Base-by-base conservation (phyloP, 441 rosid species). In the Cnidoscolus chayamansa region DNA sequence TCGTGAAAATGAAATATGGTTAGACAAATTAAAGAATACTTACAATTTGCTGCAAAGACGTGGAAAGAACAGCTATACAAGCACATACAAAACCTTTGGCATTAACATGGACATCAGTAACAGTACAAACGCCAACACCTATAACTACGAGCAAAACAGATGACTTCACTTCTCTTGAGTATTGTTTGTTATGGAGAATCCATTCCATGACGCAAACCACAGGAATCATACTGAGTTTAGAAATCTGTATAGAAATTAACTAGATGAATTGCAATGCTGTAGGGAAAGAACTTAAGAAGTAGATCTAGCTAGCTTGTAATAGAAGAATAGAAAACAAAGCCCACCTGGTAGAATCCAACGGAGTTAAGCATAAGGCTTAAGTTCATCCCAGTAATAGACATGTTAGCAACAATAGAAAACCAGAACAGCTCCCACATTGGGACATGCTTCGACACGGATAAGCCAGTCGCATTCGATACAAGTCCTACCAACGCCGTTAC, bases 341-440 rank as follows among this genome's bases (percentile, higher is more conserved):
- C 43, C 67, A 89, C 99, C 80, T 94, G 99, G 65, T 94, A 94
- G 80, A 94, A 92, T 2, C 96, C 99, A 57, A 94, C 98, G 17
- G 98, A 94, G 83, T 94, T 94, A 71, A 92, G 84, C 99, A 94
- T 90, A 74, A 94, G 97, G 66, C 99, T 94, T 35, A 94, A 77
- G 84, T 94, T 94, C 99, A 94, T 94, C 74, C 91, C 96, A 0
- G 93, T 82, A 67, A 94, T 94, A n/a, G 99, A 94, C 58, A 76
- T 72, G 65, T 94, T 94, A 59, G 98, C 99, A 50, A 92, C 88
- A 12, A 92, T 50, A 2, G 97, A 89, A 78, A 94, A 94, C 97
- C 98, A 92, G 56, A 94, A 81, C 72, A 94, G 98, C 93, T 94
- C 99, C 98, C 97, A 90, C 68, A 90, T 48, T 31, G 98, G 99